Evolutionary conservation across 2,329 filamentous ascomycete genomes (phyloP).

Genomic region (Meredithiella fracta): DNA sequence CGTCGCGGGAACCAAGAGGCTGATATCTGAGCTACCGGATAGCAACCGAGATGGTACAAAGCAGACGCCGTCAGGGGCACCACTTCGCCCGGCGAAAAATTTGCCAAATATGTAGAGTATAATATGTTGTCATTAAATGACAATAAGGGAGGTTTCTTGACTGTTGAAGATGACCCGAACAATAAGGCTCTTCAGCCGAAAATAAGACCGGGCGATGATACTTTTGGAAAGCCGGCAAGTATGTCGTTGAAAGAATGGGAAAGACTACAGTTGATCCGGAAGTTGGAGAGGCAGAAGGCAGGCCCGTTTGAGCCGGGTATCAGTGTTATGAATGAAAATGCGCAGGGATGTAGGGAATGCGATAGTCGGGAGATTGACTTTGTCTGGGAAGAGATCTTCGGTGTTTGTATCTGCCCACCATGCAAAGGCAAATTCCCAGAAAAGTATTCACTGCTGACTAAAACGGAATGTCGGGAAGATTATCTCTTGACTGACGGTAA

Average conservation of each 20-base stretch:
- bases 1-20: constrained; percentile 6
- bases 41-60: constrained; percentile 31
- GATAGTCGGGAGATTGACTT: constrained; percentile 75
- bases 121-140: constrained; percentile 97
- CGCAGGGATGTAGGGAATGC: constrained; percentile 73
- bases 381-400: constrained; percentile 80
- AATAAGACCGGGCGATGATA: constrained; percentile 21
- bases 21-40: constrained; percentile 32
- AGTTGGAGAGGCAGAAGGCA: constrained; percentile 53
- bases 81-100: constrained; percentile 63
- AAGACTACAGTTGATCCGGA: constrained; percentile 55
- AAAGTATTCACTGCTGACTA: constrained; percentile 88
- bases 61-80: constrained; percentile 39
- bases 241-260: constrained; percentile 94
- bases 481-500: constrained; percentile 83
- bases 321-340: constrained; percentile 51
- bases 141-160: constrained; percentile 89
- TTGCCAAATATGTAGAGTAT: constrained; percentile 90
- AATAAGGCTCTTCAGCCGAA: constrained; percentile 51
- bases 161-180: constrained; percentile 77
- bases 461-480: constrained; percentile 90
- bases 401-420: constrained; percentile 53
- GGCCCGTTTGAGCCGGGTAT: constrained; percentile 82
- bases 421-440: constrained; percentile 87
- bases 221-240: constrained; percentile 58